Percentiles rank a stretch among this genome's conserved stretches.
These are phyloP conservation scores for Tilletia setariae DNA, from an alignment of 1,284 basidiomycete genomes.

Conservation along the genomic window DNA sequence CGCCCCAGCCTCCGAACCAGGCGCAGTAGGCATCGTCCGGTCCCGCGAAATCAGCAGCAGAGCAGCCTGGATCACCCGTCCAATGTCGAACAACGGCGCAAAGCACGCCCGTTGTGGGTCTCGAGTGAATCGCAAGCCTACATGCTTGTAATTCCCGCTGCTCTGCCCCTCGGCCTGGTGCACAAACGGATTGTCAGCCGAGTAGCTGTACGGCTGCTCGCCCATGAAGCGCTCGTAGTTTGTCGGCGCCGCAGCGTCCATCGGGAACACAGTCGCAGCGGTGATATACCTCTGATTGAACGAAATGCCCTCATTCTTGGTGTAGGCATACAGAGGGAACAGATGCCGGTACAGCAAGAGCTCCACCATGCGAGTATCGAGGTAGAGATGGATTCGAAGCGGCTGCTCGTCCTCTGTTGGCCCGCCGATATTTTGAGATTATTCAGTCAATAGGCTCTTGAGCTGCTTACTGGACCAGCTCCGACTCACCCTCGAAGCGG, in stretches of 20 bases:
- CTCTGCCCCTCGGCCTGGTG: neutral
- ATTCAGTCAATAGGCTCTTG: no score
- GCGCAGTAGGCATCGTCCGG: neutral
- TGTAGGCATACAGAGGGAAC: slow-evolving; percentile 19
- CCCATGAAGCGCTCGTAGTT: slow-evolving; percentile 36
- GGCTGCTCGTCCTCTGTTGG: slow-evolving; percentile 29
- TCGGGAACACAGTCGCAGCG: slow-evolving; percentile 20
- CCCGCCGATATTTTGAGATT: neutral
- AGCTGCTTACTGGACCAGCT: neutral
- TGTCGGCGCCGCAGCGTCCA: slow-evolving; percentile 28
- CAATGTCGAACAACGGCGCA: slow-evolving; percentile 33
- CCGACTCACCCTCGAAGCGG: slow-evolving; percentile 26
- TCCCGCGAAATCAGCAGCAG: slow-evolving; percentile 29
- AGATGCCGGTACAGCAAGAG: slow-evolving; percentile 34
- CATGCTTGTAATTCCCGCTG: neutral
- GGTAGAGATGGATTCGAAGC: slow-evolving; percentile 31
- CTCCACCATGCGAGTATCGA: slow-evolving; percentile 30
- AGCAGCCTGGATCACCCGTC: slow-evolving; percentile 28
- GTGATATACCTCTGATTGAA: slow-evolving; percentile 30
- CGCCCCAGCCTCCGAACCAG: slow-evolving; percentile 36
- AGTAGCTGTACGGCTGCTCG: slow-evolving; percentile 13
- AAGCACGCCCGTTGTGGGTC: slow-evolving; percentile 36
- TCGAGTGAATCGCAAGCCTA: slow-evolving; percentile 31
- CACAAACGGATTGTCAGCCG: slow-evolving; percentile 10
- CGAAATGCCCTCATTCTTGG: slow-evolving; percentile 14